A percentile compares a stretch with the other conserved stretches of the same genome.
Evolutionary conservation across 108 stramenopile genomes (phyloP).

Genomic region (Nitzschia putrida): DNA sequence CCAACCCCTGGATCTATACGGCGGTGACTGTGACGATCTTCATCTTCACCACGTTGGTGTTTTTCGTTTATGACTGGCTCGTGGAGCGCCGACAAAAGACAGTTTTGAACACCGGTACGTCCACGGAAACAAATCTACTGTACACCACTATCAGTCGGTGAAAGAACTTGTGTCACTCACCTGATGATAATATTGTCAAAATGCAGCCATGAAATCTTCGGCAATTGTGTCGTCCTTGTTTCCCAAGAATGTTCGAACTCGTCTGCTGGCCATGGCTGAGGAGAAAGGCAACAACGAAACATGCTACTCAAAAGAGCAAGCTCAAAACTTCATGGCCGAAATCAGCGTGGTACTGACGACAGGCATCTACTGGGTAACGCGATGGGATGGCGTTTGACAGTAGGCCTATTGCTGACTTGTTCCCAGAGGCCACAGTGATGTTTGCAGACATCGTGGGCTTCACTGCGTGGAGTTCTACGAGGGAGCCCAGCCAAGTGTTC

Average conservation of each 20-base stretch:
- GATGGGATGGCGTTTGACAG: too few relatives aligned
- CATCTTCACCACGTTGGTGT: conserved; percentile 16
- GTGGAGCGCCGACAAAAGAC: conserved; percentile 38
- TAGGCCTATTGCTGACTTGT: not conserved
- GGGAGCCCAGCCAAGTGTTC: not conserved
- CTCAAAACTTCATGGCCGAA: not conserved
- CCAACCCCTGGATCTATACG: not conserved
- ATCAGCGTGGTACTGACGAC: not conserved
- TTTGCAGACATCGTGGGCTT: not conserved
- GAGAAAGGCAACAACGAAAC: not conserved
- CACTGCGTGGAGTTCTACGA: not conserved
- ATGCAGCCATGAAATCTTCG: conserved; percentile 32
- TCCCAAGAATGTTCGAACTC: conserved; percentile 47
- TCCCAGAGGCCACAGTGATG: not conserved
- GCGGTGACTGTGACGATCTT: conserved; percentile 2
- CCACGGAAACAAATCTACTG: too few relatives aligned
- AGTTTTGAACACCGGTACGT: conserved; percentile 18
- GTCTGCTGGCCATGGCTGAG: conserved; percentile 12
- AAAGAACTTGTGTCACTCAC: too few relatives aligned
- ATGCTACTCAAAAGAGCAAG: not conserved
- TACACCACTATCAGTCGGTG: too few relatives aligned
- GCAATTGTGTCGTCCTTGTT: conserved; percentile 56
- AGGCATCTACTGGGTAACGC: not conserved
- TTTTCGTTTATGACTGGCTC: conserved; percentile 26
- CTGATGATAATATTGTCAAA: too few relatives aligned